Percentiles rank a stretch among this genome's conserved stretches.
phyloP scores from a whole-genome alignment of 2,329 filamentous ascomycete genomes.

The Arachnopeziza araneosa region DNA sequence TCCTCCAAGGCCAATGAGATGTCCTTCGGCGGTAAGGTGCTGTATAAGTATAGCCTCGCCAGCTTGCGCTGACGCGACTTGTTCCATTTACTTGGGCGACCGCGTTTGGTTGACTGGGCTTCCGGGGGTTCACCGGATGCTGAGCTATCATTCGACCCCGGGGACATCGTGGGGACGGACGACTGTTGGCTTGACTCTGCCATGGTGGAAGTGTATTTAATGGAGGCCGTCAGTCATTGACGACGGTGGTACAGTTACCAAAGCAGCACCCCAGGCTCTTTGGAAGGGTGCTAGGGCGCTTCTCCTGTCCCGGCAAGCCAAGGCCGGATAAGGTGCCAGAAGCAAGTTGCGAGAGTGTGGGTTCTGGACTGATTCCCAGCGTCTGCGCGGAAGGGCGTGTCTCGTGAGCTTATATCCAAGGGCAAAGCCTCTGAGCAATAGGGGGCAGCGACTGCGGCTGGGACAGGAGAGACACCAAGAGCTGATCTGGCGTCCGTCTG shows the following conservation, averaged over 20 bases:
- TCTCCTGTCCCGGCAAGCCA: neutral
- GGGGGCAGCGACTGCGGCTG: neutral
- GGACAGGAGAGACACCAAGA: neutral
- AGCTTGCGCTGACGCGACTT: slow-evolving; percentile 47
- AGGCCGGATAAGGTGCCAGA: neutral
- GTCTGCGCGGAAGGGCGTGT: neutral
- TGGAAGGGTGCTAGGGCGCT: neutral
- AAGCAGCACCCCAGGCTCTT: neutral
- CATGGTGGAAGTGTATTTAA: neutral
- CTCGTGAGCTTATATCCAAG: neutral
- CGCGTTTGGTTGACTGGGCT: slow-evolving; percentile 21
- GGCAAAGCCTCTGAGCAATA: neutral
- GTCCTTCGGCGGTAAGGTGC: slow-evolving; percentile 44
- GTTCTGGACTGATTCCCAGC: neutral
- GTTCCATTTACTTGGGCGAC: slow-evolving; percentile 53
- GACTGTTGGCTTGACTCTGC: neutral
- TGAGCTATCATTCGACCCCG: neutral
- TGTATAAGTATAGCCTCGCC: slow-evolving; percentile 52
- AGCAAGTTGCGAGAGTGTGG: neutral
- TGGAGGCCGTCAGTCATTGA: neutral
- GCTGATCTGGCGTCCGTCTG: neutral
- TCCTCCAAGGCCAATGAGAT: slow-evolving; percentile 44
- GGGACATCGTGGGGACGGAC: neutral
- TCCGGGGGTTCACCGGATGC: neutral
- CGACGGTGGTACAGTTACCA: neutral